These are phyloP conservation scores for Articulospora tetracladia DNA, from an alignment of 495 filamentous ascomycete species.

Conservation along the genomic window DNA sequence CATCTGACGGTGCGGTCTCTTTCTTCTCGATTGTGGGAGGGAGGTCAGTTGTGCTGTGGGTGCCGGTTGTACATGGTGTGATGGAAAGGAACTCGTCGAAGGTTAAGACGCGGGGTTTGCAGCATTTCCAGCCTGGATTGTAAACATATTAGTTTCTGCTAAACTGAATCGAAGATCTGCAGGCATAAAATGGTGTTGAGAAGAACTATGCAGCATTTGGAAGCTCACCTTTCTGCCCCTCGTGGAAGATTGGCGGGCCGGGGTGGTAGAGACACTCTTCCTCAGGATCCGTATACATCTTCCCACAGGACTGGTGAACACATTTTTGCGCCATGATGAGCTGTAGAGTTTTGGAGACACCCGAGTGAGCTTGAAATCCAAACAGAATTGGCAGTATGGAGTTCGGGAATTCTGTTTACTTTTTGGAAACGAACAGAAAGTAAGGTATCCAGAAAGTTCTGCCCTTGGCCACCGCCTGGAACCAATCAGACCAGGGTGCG, in stretches of 20 bases:
- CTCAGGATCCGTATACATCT: conserved; percentile 75
- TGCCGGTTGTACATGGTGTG: conserved; percentile 89
- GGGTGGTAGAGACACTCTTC: conserved; percentile 92
- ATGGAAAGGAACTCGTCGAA: conserved; percentile 98
- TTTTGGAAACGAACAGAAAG: conserved; percentile 17
- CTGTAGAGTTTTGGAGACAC: not conserved
- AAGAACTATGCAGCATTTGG: not conserved
- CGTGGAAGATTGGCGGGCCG: conserved; percentile 92
- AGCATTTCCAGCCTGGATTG: conserved; percentile 89
- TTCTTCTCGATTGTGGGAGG: conserved; percentile 55
- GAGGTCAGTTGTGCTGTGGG: conserved; percentile 79
- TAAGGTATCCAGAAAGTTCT: not conserved
- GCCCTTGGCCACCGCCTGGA: not conserved
- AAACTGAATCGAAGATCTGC: not conserved
- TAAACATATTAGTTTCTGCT: not conserved
- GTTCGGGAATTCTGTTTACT: conserved; percentile 1
- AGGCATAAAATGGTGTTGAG: not conserved
- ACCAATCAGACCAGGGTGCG: not conserved
- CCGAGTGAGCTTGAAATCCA: not conserved
- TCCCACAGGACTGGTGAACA: conserved; percentile 93
- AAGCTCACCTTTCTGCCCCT: conserved; percentile 92
- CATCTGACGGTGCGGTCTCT: conserved; percentile 25
- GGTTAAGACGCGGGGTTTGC: conserved; percentile 94
- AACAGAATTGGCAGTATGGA: not conserved
- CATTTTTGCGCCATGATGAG: conserved; percentile 79